Percentiles rank a stretch among this genome's conserved stretches.
These are phyloP conservation scores for Aspergillus terreus DNA, from an alignment of 2,329 filamentous ascomycete species.

Conservation along the genomic window DNA sequence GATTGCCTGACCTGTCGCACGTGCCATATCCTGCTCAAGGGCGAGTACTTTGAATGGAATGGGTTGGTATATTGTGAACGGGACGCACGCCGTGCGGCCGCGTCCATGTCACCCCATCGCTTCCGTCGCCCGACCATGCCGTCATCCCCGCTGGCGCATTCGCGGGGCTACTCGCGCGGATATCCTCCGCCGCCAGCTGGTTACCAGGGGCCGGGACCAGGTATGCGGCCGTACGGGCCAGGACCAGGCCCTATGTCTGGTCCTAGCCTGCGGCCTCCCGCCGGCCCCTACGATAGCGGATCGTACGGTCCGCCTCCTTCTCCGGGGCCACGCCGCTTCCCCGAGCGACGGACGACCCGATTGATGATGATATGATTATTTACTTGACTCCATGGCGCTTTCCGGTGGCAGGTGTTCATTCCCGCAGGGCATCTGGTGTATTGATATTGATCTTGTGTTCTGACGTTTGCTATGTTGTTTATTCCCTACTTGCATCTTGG, in stretches of 20 bases:
- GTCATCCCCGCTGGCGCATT: slow-evolving; percentile 30
- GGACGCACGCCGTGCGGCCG: slow-evolving; percentile 65
- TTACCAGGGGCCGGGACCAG: slow-evolving; percentile 20
- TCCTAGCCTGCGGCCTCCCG: slow-evolving; percentile 10
- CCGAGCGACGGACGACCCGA: slow-evolving; percentile 47
- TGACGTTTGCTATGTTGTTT: too few species aligned
- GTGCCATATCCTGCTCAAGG: slow-evolving; percentile 68
- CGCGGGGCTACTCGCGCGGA: slow-evolving; percentile 11
- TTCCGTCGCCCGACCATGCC: slow-evolving; percentile 30
- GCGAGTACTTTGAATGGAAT: slow-evolving; percentile 88
- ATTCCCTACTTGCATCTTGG: too few species aligned
- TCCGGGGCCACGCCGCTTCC: slow-evolving; percentile 38
- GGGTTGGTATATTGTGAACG: slow-evolving; percentile 80
- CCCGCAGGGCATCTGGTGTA: too few species aligned
- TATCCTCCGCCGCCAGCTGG: slow-evolving; percentile 25
- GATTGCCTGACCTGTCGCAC: slow-evolving; percentile 76
- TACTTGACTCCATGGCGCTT: too few species aligned
- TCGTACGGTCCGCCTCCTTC: slow-evolving; percentile 24
- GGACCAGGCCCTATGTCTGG: slow-evolving; percentile 9
- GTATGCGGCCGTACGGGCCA: slow-evolving; percentile 8
- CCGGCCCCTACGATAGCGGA: slow-evolving; percentile 12
- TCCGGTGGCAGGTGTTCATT: too few species aligned
- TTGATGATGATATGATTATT: slow-evolving; percentile 46
- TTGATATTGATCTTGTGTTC: too few species aligned
- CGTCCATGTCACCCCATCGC: slow-evolving; percentile 36